Conservation (phyloP, 495 filamentous ascomycete species). For the Podospora didyma region DNA sequence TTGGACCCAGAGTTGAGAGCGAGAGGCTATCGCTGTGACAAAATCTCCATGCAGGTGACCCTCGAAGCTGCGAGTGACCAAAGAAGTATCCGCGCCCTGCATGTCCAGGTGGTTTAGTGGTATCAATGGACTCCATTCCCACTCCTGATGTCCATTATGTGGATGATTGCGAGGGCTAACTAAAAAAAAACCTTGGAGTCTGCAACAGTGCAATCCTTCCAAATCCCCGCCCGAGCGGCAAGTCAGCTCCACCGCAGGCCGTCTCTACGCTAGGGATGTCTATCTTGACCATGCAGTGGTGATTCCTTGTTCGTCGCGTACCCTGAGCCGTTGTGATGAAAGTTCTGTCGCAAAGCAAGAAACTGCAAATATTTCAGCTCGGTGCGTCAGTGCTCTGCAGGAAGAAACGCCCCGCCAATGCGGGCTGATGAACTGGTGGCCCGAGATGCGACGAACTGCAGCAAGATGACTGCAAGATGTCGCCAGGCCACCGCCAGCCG, state of each 20-base stretch:
- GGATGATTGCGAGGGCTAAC: too few relatives aligned
- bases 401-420: constrained; percentile 1
- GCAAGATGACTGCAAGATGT: constrained; percentile 14
- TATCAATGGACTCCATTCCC: too few relatives aligned
- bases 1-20: not conserved
- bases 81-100: constrained; percentile 2
- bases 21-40: constrained; percentile 1
- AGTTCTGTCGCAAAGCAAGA: not conserved
- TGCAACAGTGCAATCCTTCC: too few relatives aligned
- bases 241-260: too few relatives aligned
- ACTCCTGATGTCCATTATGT: too few relatives aligned
- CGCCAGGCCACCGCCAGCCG: constrained; percentile 1
- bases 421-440: constrained; percentile 8
- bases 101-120: too few relatives aligned
- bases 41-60: constrained; percentile 8
- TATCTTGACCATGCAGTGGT: not conserved
- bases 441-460: constrained; percentile 8
- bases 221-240: too few relatives aligned
- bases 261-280: not conserved
- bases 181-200: too few relatives aligned
- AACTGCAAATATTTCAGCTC: not conserved
- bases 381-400: constrained; percentile 5
- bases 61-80: constrained; percentile 4
- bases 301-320: not conserved
- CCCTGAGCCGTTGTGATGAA: not conserved